phyloP scores from a whole-genome alignment of 257 asterid species.

The Thymus mandschuricus region DNA sequence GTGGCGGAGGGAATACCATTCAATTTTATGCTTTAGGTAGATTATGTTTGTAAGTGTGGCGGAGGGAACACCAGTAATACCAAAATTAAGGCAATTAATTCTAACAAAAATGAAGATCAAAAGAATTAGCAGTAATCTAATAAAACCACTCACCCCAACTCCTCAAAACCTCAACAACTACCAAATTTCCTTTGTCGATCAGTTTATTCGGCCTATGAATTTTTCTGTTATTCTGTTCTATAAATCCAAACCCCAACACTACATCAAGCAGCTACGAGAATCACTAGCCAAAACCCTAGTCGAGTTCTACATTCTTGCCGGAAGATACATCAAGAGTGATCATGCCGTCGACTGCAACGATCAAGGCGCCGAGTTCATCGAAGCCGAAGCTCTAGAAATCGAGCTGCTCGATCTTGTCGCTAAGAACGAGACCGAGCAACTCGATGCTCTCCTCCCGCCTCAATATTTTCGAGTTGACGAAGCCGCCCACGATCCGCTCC shows the following conservation, averaged over 20 bases:
- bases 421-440: background rate
- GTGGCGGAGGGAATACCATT: too few relatives aligned
- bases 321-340: constrained; percentile 21
- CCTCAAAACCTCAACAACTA: constrained; percentile 11
- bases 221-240: constrained; percentile 9
- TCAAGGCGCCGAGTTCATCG: constrained; percentile 28
- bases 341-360: constrained; percentile 11
- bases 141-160: constrained; percentile 12
- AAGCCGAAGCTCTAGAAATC: constrained; percentile 19
- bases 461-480: background rate
- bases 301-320: constrained; percentile 27
- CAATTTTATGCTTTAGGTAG: too few relatives aligned
- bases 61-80: too few relatives aligned
- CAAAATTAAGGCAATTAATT: too few relatives aligned
- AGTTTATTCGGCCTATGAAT: background rate
- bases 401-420: background rate
- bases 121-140: background rate
- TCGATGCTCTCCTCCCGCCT: background rate
- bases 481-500: background rate
- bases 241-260: background rate
- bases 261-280: background rate
- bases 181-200: constrained; percentile 8
- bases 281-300: constrained; percentile 13
- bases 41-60: too few relatives aligned
- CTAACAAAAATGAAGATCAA: background rate